Base-by-base conservation (phyloP, 1,139 yeast species). In the Candida sanyaensis region DNA sequence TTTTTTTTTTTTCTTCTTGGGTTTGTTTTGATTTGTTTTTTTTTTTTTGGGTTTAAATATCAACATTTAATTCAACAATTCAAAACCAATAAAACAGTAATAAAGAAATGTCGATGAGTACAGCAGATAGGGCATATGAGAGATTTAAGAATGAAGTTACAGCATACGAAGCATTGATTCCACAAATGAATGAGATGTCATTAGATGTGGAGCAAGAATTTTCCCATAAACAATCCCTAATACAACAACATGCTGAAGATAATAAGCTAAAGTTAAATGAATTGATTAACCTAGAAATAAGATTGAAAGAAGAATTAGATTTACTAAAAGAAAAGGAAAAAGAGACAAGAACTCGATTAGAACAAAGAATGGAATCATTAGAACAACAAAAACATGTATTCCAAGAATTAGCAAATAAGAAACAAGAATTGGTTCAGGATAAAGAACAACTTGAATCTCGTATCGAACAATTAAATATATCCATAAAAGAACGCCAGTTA, bases 311-410 rank as follows among this genome's bases (percentile, higher is more conserved):
- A 9, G 21, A 45, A 28, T 11, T 41, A 2, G 11, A 24, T 8
- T 12, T 24, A 9, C 17, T 51, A 5, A 26, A 33, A 11, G 29
- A 30, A 13, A 44, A 44, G 26, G 45, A 43, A 12, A n/a, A 17
- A 4, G n/a, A 32, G 1, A 28, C 41, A 2, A 41, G 30, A 30
- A 24, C 37, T 13, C 28, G 43, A 33, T 36, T 45, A 27, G 29
- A 41, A 3, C 39, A 31, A 3, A 37, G 44, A 23, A 12, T 48
- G 38, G 21, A 28, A 10, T 32, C 44, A 6, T 50, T 64, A 21
- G 63, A 62, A 41, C 56, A 59, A 53, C 65, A 65, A 45, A 65
- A 59, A 44, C 51, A 56, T 17, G 65, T 64, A 48, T 69, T 70
- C 3, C 65, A 65, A 33, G 67, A 65, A 12, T 59, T 71, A 41